Percentiles rank a stretch among this genome's conserved stretches.
Conservation (phyloP, 2,329 filamentous ascomycete genomes). For the Hymenoscyphus salicellus region DNA sequence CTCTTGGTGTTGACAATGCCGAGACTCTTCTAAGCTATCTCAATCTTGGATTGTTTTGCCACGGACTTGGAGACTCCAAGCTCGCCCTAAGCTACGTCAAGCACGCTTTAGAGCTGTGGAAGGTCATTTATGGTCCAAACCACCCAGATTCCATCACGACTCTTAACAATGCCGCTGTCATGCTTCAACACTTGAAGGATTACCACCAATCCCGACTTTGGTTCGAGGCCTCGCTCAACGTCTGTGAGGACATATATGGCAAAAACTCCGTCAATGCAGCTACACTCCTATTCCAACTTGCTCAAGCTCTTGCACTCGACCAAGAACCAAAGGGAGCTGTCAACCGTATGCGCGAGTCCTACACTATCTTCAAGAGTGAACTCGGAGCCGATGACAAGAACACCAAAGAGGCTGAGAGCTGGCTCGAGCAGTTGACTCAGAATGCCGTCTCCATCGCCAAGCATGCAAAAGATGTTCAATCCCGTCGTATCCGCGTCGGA, state of each 20-base stretch:
- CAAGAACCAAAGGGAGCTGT: slow-evolving; percentile 91
- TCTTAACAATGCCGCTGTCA: slow-evolving; percentile 96
- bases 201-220: slow-evolving; percentile 93
- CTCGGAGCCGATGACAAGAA: slow-evolving; percentile 91
- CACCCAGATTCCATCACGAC: slow-evolving; percentile 98
- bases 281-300: slow-evolving; percentile 93
- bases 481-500: slow-evolving; percentile 66
- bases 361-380: slow-evolving; percentile 87
- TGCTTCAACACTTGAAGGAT: slow-evolving; percentile 92
- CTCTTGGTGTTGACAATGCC: slow-evolving; percentile 85
- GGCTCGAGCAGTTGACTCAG: slow-evolving; percentile 93
- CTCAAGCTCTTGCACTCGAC: slow-evolving; percentile 92
- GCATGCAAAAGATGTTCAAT: slow-evolving; percentile 83
- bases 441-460: slow-evolving; percentile 94
- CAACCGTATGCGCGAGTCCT: slow-evolving; percentile 90
- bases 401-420: slow-evolving; percentile 95
- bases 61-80: slow-evolving; percentile 86
- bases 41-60: slow-evolving; percentile 90
- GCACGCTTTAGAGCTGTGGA: slow-evolving; percentile 93
- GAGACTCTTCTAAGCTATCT: slow-evolving; percentile 95
- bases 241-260: slow-evolving; percentile 88
- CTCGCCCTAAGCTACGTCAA: slow-evolving; percentile 83
- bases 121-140: slow-evolving; percentile 88
- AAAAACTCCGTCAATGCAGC: slow-evolving; percentile 88
- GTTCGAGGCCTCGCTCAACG: slow-evolving; percentile 89